Conservation (phyloP, 495 filamentous ascomycete species). For the Hyaloscypha variabilis region DNA sequence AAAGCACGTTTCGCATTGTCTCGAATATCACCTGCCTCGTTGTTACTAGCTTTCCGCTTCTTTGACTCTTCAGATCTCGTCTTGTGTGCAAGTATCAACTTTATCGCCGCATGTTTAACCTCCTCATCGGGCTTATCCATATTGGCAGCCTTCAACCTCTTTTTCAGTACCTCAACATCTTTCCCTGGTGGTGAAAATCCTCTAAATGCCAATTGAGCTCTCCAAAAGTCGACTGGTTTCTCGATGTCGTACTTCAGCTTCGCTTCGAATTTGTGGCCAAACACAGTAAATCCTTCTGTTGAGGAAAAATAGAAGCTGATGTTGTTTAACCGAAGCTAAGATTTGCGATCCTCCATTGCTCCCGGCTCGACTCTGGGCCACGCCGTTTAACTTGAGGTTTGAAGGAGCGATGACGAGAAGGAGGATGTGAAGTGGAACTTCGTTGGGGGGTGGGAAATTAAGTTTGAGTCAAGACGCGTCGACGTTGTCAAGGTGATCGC, state of each 20-base stretch:
- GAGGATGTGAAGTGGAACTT: neutral
- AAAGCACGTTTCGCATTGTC: neutral
- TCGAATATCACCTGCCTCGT: neutral
- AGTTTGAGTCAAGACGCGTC: neutral
- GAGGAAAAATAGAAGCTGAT: neutral
- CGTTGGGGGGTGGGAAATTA: neutral
- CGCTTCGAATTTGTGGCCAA: neutral
- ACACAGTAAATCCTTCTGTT: neutral
- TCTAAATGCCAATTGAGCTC: neutral
- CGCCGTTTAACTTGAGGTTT: neutral
- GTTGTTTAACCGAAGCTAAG: neutral
- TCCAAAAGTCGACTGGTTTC: neutral
- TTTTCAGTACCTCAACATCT: neutral
- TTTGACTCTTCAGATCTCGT: neutral
- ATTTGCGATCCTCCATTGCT: neutral
- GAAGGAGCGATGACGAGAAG: neutral
- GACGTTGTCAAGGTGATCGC: neutral
- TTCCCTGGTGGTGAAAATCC: neutral
- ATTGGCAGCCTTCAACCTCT: neutral
- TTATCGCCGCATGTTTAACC: neutral
- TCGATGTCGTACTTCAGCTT: neutral
- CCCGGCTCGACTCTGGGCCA: neutral
- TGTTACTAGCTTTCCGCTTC: neutral
- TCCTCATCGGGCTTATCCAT: neutral
- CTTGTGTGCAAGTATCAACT: neutral